These are phyloP conservation scores for Inga oerstediana DNA, from an alignment of 306 rosid species.

Conservation along the genomic window DNA sequence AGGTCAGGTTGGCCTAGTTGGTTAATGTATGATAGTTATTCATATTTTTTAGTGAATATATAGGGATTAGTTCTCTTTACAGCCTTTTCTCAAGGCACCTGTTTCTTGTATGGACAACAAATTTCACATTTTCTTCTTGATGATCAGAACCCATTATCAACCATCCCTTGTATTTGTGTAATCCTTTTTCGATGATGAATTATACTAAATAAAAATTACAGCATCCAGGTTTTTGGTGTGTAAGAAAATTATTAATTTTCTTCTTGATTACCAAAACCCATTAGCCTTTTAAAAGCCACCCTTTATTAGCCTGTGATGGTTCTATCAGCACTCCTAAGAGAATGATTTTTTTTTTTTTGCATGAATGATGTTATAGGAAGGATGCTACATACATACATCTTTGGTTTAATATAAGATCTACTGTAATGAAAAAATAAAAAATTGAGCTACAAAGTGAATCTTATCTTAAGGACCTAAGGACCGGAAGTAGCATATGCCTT, in stretches of 20 bases:
- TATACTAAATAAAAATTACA: background rate
- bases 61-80: too few relatives aligned
- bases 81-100: constrained; percentile 10
- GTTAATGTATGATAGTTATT: too few relatives aligned
- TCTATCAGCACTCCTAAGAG: background rate
- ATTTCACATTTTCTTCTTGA: constrained; percentile 16
- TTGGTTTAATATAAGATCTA: too few relatives aligned
- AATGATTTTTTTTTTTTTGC: background rate
- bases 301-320: background rate
- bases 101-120: constrained; percentile 31
- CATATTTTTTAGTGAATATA: too few relatives aligned
- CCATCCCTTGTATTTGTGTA: background rate
- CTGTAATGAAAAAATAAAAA: too few relatives aligned
- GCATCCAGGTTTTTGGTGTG: background rate
- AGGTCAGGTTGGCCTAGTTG: too few relatives aligned
- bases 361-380: background rate
- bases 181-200: background rate
- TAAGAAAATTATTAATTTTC: background rate
- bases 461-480: too few relatives aligned
- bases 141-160: background rate
- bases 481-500: background rate
- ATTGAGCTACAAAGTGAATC: too few relatives aligned
- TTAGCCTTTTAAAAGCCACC: background rate
- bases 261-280: background rate
- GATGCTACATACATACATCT: background rate